These are phyloP conservation scores for Paramarasmius palmivorus DNA, from an alignment of 1,284 basidiomycete genomes.

Conservation along the genomic window DNA sequence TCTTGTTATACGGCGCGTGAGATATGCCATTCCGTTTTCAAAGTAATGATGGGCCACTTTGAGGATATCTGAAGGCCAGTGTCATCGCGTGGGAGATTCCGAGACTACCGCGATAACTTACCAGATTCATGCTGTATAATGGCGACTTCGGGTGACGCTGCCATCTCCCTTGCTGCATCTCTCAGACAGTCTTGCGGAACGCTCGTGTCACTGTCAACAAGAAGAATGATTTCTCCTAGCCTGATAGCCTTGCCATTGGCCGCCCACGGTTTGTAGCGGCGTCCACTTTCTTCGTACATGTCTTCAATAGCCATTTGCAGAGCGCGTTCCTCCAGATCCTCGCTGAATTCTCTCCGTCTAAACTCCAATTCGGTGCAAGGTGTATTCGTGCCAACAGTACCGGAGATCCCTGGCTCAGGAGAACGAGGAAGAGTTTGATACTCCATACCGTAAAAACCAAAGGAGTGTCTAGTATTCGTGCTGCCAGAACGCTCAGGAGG, in stretches of 20 bases:
- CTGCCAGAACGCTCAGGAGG: not conserved
- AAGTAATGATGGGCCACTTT: constrained; percentile 80
- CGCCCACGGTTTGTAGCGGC: constrained; percentile 53
- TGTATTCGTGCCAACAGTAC: not conserved
- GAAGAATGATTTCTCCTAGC: constrained; percentile 65
- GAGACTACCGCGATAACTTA: constrained; percentile 53
- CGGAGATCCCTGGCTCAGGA: not conserved
- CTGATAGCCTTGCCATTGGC: constrained; percentile 58
- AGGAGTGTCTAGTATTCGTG: not conserved
- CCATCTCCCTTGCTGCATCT: constrained; percentile 80
- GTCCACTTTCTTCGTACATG: constrained; percentile 10
- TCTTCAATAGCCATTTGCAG: constrained; percentile 14
- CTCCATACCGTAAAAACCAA: constrained; percentile 23
- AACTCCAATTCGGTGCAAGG: not conserved
- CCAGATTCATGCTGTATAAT: constrained; percentile 83
- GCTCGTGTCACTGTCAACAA: constrained; percentile 81
- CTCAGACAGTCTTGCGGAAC: constrained; percentile 80
- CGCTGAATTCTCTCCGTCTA: not conserved
- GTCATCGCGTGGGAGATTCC: not conserved
- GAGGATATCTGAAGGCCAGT: not conserved
- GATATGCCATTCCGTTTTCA: constrained; percentile 79
- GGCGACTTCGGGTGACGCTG: constrained; percentile 68
- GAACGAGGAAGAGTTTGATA: constrained; percentile 3
- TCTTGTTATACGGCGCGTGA: constrained; percentile 72
- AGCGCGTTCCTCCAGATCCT: constrained; percentile 15